Conservation (phyloP, 164 flowering plant species). For the Liriodendron chinense region DNA sequence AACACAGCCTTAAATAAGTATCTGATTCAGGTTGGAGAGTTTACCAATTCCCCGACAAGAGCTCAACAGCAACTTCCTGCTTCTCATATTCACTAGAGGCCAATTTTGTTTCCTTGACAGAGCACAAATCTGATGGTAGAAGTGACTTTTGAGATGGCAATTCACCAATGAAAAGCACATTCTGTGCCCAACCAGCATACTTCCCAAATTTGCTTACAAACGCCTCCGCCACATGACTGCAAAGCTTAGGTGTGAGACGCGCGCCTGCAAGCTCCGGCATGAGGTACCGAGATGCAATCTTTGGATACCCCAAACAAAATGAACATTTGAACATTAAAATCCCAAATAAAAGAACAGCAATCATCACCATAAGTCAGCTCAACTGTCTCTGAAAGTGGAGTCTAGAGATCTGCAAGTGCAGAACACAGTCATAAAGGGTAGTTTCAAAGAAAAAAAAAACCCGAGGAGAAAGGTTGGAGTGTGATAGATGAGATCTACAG, state of each 20-base stretch:
- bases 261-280: constrained; percentile 89
- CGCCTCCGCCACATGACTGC: constrained; percentile 78
- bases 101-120: constrained; percentile 24
- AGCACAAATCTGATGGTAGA: constrained; percentile 34
- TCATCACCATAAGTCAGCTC: no score
- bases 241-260: constrained; percentile 64
- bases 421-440: neutral
- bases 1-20: neutral
- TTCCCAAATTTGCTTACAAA: constrained; percentile 88
- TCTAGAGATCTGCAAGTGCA: neutral
- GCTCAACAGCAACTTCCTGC: constrained; percentile 15
- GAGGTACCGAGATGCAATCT: constrained; percentile 83
- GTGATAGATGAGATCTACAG: no score
- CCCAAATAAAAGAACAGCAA: no score
- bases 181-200: constrained; percentile 99
- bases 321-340: no score
- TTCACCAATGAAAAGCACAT: constrained; percentile 85
- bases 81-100: constrained; percentile 12
- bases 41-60: constrained; percentile 10
- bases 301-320: constrained; percentile 9
- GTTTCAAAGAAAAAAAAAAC: neutral
- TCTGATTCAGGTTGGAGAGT: neutral
- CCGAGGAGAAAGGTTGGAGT: no score
- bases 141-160: constrained; percentile 74
- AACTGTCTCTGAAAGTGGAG: neutral